Conservation (phyloP, 2,329 filamentous ascomycete genomes). For the Trichoderma simmonsii region DNA sequence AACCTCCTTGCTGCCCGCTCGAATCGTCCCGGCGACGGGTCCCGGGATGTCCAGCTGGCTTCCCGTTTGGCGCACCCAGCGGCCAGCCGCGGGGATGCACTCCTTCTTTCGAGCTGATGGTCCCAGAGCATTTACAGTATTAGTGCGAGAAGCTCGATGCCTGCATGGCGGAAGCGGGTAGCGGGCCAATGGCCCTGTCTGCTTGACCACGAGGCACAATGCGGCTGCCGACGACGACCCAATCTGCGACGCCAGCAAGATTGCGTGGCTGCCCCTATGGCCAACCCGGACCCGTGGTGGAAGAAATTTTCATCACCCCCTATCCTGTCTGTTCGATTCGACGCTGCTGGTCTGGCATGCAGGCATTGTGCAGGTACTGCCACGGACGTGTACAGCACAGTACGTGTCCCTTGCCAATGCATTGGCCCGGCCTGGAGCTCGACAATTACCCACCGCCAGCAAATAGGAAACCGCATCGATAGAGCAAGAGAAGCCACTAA, state of each 20-base stretch:
- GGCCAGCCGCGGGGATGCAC: slow-evolving; percentile 12
- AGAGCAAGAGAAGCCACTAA: background rate
- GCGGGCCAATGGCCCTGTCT: slow-evolving; percentile 11
- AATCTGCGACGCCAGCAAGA: slow-evolving; percentile 10
- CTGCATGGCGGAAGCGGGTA: slow-evolving; percentile 15
- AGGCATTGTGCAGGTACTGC: background rate
- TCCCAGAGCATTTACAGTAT: too few relatives aligned
- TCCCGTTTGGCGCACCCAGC: background rate
- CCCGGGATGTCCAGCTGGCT: slow-evolving; percentile 2
- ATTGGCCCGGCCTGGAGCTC: background rate
- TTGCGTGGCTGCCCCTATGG: slow-evolving; percentile 10
- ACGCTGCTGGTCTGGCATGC: background rate
- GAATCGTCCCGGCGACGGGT: slow-evolving; percentile 11
- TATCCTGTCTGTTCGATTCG: background rate
- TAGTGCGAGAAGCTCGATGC: background rate
- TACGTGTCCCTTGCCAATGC: background rate
- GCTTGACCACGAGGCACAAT: slow-evolving; percentile 14
- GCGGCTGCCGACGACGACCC: background rate
- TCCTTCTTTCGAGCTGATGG: background rate
- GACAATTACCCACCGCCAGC: background rate
- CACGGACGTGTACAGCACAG: background rate
- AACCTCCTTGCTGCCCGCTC: background rate
- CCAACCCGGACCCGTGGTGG: background rate
- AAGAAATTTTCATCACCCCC: slow-evolving; percentile 1
- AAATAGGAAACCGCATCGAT: background rate